Evolutionary conservation across 176 grass and related monocot species (phyloP).

Genomic region (Stipa capillata): DNA sequence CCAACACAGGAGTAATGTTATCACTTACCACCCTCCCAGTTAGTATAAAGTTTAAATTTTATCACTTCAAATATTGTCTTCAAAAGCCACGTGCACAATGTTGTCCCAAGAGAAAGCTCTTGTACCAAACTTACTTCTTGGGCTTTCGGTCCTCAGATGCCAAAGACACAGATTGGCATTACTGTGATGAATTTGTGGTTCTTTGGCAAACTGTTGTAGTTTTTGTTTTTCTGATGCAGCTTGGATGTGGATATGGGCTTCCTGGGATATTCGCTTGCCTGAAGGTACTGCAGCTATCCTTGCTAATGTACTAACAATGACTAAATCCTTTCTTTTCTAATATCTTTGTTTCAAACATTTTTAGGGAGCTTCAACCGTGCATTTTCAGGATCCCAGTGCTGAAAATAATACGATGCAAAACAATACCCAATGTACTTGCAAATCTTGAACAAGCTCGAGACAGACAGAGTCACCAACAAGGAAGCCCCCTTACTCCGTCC

Average conservation of each 20-base stretch:
- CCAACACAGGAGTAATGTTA: not conserved
- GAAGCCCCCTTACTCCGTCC: conserved; percentile 71
- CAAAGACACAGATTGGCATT: not conserved
- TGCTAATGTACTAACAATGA: not conserved
- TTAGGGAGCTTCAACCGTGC: conserved; percentile 68
- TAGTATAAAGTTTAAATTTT: not conserved
- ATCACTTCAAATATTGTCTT: no score
- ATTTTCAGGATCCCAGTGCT: conserved; percentile 71
- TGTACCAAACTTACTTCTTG: not conserved
- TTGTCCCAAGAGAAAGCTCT: not conserved
- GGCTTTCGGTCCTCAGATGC: not conserved
- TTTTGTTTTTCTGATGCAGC: conserved; percentile 32
- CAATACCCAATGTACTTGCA: conserved; percentile 67
- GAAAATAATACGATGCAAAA: conserved; percentile 78
- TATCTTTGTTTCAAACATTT: conserved; percentile 8
- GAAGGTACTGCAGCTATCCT: conserved; percentile 36
- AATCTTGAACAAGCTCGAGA: conserved; percentile 73
- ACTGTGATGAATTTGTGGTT: not conserved
- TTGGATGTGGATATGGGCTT: conserved; percentile 72
- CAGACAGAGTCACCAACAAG: conserved; percentile 43
- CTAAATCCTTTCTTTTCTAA: not conserved
- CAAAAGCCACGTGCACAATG: no score
- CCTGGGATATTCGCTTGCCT: conserved; percentile 66
- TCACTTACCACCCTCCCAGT: not conserved
- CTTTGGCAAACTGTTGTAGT: not conserved